Percentiles rank a stretch among this genome's conserved stretches.
These are phyloP conservation scores for Phanerodontia chrysosporium DNA, from an alignment of 768 basidiomycete genomes.

Conservation along the genomic window DNA sequence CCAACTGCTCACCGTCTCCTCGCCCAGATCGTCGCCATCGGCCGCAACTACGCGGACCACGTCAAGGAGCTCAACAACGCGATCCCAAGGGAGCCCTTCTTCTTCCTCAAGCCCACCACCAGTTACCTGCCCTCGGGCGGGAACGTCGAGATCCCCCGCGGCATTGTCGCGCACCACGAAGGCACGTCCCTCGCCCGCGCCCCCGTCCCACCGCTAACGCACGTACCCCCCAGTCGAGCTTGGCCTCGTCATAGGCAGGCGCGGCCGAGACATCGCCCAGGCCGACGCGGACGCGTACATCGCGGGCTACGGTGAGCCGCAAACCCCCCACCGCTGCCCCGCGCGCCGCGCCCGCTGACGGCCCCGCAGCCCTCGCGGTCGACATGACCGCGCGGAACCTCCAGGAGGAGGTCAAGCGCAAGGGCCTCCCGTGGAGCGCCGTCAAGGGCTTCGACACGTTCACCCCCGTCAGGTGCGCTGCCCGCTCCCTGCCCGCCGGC, in stretches of 20 bases:
- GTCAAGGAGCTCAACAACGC: constrained; percentile 89
- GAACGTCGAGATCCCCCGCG: constrained; percentile 79
- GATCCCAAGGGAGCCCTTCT: constrained; percentile 91
- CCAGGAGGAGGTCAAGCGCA: constrained; percentile 89
- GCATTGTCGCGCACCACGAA: constrained; percentile 87
- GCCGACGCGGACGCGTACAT: constrained; percentile 71
- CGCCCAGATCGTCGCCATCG: constrained; percentile 86
- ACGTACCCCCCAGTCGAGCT: constrained; percentile 73
- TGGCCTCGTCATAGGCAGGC: constrained; percentile 91
- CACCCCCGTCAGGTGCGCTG: constrained; percentile 76
- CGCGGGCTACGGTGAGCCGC: constrained; percentile 87
- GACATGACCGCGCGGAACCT: constrained; percentile 97
- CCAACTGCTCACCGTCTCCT: neutral
- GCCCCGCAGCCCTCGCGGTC: constrained; percentile 71
- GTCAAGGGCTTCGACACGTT: constrained; percentile 98
- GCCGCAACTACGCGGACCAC: constrained; percentile 90
- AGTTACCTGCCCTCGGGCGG: constrained; percentile 80
- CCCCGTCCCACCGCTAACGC: neutral
- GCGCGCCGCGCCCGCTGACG: neutral
- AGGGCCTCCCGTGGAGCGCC: constrained; percentile 95
- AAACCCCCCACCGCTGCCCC: neutral
- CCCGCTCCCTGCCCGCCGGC: neutral
- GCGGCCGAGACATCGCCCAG: constrained; percentile 76
- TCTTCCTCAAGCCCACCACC: constrained; percentile 96
- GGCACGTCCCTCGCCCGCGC: constrained; percentile 38